These are phyloP conservation scores for Melastoma malabathricum DNA, from an alignment of 345 rosid species.

Conservation along the genomic window DNA sequence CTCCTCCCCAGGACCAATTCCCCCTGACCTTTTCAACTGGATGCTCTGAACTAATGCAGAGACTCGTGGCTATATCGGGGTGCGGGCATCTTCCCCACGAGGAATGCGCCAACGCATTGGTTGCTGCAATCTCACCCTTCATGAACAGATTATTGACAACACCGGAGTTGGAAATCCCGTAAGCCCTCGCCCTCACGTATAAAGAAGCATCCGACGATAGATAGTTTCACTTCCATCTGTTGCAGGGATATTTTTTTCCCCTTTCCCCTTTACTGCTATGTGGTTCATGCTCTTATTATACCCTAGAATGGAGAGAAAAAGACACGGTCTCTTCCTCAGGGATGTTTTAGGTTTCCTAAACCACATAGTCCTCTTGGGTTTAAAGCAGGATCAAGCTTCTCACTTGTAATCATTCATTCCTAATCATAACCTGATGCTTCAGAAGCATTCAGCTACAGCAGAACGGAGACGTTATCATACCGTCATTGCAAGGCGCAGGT, in stretches of 20 bases:
- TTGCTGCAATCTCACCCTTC: conserved; percentile 77
- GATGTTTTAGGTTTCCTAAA: conserved; percentile 18
- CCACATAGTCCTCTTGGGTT: conserved; percentile 15
- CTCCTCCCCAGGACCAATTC: background rate
- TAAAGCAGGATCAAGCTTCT: conserved; percentile 11
- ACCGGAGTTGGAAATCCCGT: conserved; percentile 34
- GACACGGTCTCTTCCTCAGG: conserved; percentile 20
- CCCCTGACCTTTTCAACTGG: background rate
- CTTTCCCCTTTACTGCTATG: background rate
- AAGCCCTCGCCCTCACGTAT: conserved; percentile 19
- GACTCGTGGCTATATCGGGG: conserved; percentile 86
- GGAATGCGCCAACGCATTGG: conserved; percentile 88
- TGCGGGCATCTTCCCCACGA: conserved; percentile 98
- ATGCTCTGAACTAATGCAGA: conserved; percentile 31
- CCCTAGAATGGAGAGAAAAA: conserved; percentile 13
- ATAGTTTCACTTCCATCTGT: conserved; percentile 10
- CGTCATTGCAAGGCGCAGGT: background rate
- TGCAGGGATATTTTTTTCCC: conserved; percentile 5
- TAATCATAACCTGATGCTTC: too few species aligned
- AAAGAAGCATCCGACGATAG: conserved; percentile 8
- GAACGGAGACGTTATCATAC: too few species aligned
- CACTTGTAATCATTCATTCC: conserved; percentile 9
- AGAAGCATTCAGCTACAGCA: too few species aligned
- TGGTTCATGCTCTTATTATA: background rate
- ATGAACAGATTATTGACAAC: conserved; percentile 43